These are phyloP conservation scores for Boletus barrowsii DNA, from an alignment of 768 basidiomycete genomes.

Conservation along the genomic window DNA sequence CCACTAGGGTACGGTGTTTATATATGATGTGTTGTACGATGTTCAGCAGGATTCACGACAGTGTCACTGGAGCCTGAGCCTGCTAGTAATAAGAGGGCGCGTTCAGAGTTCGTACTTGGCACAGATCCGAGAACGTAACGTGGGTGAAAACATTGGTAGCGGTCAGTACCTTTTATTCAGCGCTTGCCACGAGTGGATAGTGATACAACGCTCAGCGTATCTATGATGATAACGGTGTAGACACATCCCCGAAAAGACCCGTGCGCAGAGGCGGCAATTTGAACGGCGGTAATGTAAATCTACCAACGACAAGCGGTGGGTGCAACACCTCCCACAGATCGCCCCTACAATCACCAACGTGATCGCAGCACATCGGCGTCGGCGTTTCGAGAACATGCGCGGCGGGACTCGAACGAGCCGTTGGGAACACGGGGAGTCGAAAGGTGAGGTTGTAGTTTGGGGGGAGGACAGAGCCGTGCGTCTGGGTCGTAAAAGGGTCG, in stretches of 20 bases:
- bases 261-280: slow-evolving; percentile 18
- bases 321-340: slow-evolving; percentile 27
- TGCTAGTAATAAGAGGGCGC: too few relatives aligned
- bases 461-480: background rate
- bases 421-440: slow-evolving; percentile 14
- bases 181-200: background rate
- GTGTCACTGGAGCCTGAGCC: too few relatives aligned
- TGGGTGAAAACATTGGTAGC: too few relatives aligned
- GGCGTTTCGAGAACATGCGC: slow-evolving; percentile 22
- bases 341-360: slow-evolving; percentile 21
- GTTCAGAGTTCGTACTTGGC: too few relatives aligned
- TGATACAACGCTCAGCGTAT: background rate
- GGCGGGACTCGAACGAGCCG: background rate
- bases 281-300: slow-evolving; percentile 24
- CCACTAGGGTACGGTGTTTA: too few relatives aligned
- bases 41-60: too few relatives aligned
- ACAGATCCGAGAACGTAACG: too few relatives aligned
- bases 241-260: slow-evolving; percentile 9
- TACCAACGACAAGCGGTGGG: slow-evolving; percentile 18
- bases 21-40: too few relatives aligned
- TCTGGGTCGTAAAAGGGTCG: slow-evolving; percentile 18
- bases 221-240: background rate
- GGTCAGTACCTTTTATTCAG: background rate
- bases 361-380: slow-evolving; percentile 24
- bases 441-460: slow-evolving; percentile 5